Evolutionary conservation across 306 rosid genomes (phyloP), one percentile per base, ranked within the genome.

Genomic region (Begonia masoniana): DNA sequence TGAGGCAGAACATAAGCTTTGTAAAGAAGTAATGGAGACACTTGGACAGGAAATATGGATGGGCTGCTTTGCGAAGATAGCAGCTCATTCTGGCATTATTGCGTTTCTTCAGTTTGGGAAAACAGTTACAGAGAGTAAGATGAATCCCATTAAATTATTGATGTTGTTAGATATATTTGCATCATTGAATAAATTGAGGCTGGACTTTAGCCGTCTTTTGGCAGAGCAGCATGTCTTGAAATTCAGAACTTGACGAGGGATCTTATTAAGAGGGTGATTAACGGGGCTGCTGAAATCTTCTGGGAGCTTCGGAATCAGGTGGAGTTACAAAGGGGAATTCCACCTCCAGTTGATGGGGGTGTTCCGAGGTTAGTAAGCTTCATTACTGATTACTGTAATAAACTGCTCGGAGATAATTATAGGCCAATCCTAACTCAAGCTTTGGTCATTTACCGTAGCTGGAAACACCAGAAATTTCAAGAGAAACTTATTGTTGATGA

Each of bases 101-200:
- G 96, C 95, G 10, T 92, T 92, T 70, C 93, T 92, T 64, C 99
- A 86, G 60, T 92, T 92, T 72, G 99, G 99, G 59, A 92, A 81
- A 69, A 86, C 87, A 12, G 99, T 92, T 21, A 72, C 96, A 2
- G 95, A 83, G 64, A 92, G 99, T 57, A 92, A 87, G 86, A 92
- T 86, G 52, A 96, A 86, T 58, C 99, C 99, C 7, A 76, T 83
- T 69, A 92, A 92, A 68, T 91, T 92, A 56, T 62, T 92, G 60
- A 92, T 86, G 77, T 58, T 92, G 78, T 61, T 91, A 74, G 99
- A 91, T 65, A 91, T 91, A 68, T 91, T 91, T 63, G 81, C 96
- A 2, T 91, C 99, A 42, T 65, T 92, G 81, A 92, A 77, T 82
- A 92, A 81, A 65, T 70, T 92, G 85, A 83, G 99, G 58, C 66